Conservation (phyloP, 2,329 filamentous ascomycete species). For the Calonectria pseudoturangicola region DNA sequence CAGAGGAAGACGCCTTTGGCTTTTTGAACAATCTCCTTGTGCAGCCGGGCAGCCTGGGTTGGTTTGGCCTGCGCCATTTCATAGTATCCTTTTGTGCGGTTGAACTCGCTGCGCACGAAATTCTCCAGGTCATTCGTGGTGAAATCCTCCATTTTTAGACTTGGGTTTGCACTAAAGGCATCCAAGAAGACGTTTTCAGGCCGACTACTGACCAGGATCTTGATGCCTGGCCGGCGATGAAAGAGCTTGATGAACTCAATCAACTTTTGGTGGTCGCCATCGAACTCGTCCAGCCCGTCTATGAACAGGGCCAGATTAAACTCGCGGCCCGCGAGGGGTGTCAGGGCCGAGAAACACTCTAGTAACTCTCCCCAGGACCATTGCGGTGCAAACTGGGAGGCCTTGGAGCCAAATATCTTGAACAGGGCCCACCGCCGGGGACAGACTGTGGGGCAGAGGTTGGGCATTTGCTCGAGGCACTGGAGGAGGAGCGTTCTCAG, state of each 20-base stretch:
- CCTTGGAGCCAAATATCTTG: conserved; percentile 13
- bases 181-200: conserved; percentile 22
- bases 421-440: conserved; percentile 5
- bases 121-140: conserved; percentile 12
- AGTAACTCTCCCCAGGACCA: conserved; percentile 32
- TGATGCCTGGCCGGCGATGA: neutral
- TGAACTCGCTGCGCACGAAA: conserved; percentile 18
- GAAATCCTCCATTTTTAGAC: conserved; percentile 15
- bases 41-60: neutral
- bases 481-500: conserved; percentile 30
- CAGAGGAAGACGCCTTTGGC: conserved; percentile 25
- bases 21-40: conserved; percentile 13
- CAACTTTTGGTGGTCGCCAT: conserved; percentile 10
- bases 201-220: conserved; percentile 27
- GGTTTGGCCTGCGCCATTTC: conserved; percentile 1
- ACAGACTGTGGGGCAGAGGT: neutral
- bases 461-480: conserved; percentile 16
- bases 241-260: conserved; percentile 18
- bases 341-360: conserved; percentile 11
- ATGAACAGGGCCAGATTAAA: conserved; percentile 22
- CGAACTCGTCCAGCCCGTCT: conserved; percentile 33
- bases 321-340: neutral
- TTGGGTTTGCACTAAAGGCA: conserved; percentile 17
- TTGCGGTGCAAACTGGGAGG: neutral
- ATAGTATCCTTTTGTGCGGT: neutral